Percentiles rank a stretch among this genome's conserved stretches.
phyloP scores from a whole-genome alignment of 2,329 filamentous ascomycete genomes.

The Pseudocercospora fuligena region DNA sequence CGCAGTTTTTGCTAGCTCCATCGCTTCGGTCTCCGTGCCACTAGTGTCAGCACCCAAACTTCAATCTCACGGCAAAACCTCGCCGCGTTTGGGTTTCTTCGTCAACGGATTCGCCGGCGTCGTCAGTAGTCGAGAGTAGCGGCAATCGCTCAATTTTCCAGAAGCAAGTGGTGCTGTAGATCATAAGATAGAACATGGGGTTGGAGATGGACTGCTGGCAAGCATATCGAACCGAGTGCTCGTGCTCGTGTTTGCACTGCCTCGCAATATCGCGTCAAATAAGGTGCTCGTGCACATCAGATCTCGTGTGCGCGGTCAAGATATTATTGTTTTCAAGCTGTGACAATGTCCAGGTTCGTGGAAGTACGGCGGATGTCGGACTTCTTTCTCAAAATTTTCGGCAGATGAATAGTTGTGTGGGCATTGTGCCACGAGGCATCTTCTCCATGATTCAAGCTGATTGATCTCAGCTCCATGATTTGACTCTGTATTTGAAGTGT shows the following conservation, averaged over 20 bases:
- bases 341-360: background rate
- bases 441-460: too few relatives aligned
- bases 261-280: background rate
- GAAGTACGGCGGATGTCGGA: background rate
- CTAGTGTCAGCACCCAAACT: background rate
- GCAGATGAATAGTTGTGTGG: background rate
- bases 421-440: too few relatives aligned
- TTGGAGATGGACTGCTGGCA: background rate
- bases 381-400: background rate
- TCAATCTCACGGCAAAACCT: slow-evolving; percentile 4
- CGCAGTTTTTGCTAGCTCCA: too few relatives aligned
- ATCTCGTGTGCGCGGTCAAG: background rate
- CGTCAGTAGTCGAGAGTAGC: background rate
- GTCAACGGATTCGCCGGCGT: slow-evolving; percentile 6
- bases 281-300: background rate
- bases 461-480: too few relatives aligned
- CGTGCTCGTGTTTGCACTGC: background rate
- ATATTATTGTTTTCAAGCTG: background rate
- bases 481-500: too few relatives aligned
- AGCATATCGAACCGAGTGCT: background rate
- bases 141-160: slow-evolving; percentile 3
- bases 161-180: slow-evolving; percentile 1
- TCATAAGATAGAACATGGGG: slow-evolving; percentile 4
- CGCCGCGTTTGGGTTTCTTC: background rate
- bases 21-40: background rate